These are phyloP conservation scores for Paxillus involutus DNA, from an alignment of 768 basidiomycete species.

Conservation along the genomic window DNA sequence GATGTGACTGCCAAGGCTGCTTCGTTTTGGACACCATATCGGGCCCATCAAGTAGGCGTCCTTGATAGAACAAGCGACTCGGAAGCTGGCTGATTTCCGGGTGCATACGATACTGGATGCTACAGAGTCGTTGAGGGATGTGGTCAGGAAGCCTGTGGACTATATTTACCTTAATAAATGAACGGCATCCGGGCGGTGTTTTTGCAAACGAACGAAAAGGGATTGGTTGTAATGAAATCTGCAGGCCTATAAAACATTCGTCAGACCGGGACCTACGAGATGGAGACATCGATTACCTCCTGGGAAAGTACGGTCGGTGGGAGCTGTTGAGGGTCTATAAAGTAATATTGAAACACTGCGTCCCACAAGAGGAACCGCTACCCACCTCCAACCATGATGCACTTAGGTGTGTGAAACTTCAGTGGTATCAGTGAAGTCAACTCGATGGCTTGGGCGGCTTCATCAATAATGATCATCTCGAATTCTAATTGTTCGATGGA, in stretches of 20 bases:
- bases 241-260: constrained; percentile 46
- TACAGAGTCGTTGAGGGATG: constrained; percentile 29
- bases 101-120: constrained; percentile 99
- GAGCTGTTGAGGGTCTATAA: constrained; percentile 83
- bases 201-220: constrained; percentile 89
- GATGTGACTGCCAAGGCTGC: constrained; percentile 81
- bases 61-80: constrained; percentile 84
- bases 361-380: neutral
- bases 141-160: neutral
- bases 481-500: constrained; percentile 81
- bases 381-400: constrained; percentile 90
- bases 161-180: constrained; percentile 79
- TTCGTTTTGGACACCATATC: constrained; percentile 81
- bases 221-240: constrained; percentile 84
- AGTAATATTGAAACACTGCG: neutral
- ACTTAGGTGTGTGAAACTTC: constrained; percentile 79
- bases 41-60: constrained; percentile 80
- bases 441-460: constrained; percentile 96
- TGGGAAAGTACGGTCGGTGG: constrained; percentile 86
- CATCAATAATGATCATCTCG: constrained; percentile 96
- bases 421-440: constrained; percentile 93
- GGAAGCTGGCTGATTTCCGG: constrained; percentile 92
- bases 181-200: constrained; percentile 75
- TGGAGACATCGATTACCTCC: constrained; percentile 42
- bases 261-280: constrained; percentile 13